Evolutionary conservation across 192 early-diverging fungal species (phyloP), one percentile per base, ranked within the genome.

Genomic region (Powellomyces hirtus): DNA sequence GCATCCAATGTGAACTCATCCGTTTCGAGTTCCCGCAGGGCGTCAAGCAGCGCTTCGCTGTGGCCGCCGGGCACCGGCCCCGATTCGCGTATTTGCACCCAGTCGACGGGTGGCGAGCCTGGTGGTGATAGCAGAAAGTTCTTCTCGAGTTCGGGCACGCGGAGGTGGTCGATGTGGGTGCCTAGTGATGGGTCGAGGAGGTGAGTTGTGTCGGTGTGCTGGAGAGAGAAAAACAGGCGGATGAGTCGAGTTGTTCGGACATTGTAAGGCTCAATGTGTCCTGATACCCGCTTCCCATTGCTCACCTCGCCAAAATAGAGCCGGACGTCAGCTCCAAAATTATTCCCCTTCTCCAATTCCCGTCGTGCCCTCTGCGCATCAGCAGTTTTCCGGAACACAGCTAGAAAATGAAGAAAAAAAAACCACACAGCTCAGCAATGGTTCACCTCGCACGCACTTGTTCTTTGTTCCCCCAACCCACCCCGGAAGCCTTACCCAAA

Each of bases 41-140:
- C 79, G 27, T 74, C 66, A 20, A 75, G 11, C 38, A 77, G 64
- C 20, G 73, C 73, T n/a, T 75, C 60, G 27, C 46, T 40, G 55
- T 81, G 76, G 13, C 79, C 79, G 18, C 79, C 79, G 6, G 66
- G 18, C 29, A 59, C 72, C 4, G 79, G 79, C 1, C 37, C 31
- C 4, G 61, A 30, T 67, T 81, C 79, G 16, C 42, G 14, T 6
- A 66, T 36, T 46, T 83, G 81, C 2, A 74, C 64, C 81, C 81
- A 83, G 24, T 74, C 81, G 38, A 83, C 63, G 2, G 81, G 81
- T 20, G 81, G 81, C 7, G 78, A 80, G 0, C 84, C 84, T 7
- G 84, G 84, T 24, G 84, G 84, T 18, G 77, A 79, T 2, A 85
- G 66, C 18, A 85, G 65, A 67, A 82, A 85, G 67, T 83, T 82